A percentile compares a stretch with the other conserved stretches of the same genome.
These are phyloP conservation scores for Parasitella parasitica DNA, from an alignment of 371 early-diverging fungal genomes.

Conservation along the genomic window DNA sequence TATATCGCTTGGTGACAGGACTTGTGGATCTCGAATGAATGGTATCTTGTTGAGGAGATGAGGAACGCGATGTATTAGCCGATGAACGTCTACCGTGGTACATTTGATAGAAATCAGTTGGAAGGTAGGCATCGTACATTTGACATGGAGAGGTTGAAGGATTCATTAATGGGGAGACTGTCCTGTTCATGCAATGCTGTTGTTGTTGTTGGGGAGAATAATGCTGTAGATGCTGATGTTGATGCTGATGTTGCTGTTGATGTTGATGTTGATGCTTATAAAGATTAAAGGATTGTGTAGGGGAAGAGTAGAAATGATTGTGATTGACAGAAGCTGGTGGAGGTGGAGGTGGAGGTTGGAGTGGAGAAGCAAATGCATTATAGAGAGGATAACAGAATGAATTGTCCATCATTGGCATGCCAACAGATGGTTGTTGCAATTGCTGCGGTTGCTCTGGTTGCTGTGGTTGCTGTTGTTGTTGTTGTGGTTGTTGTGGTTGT, in stretches of 20 bases:
- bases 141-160: background rate
- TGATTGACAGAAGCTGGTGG: background rate
- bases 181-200: background rate
- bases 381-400: background rate
- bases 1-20: slow-evolving; percentile 17
- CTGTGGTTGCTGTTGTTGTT: background rate
- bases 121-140: background rate
- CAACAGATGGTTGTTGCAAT: background rate
- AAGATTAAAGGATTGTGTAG: background rate
- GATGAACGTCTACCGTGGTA: background rate
- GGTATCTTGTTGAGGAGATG: background rate
- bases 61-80: background rate
- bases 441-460: background rate
- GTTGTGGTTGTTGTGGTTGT: background rate
- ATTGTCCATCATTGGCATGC: slow-evolving; percentile 3
- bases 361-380: background rate
- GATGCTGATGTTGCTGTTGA: background rate
- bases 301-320: background rate
- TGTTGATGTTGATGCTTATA: background rate
- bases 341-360: background rate
- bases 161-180: background rate
- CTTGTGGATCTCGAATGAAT: background rate
- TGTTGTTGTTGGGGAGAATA: background rate
- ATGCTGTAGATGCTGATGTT: background rate
- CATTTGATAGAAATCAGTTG: background rate